Conservation (phyloP, 352 stramenopile species). For the Globisporangium heterothallicum region DNA sequence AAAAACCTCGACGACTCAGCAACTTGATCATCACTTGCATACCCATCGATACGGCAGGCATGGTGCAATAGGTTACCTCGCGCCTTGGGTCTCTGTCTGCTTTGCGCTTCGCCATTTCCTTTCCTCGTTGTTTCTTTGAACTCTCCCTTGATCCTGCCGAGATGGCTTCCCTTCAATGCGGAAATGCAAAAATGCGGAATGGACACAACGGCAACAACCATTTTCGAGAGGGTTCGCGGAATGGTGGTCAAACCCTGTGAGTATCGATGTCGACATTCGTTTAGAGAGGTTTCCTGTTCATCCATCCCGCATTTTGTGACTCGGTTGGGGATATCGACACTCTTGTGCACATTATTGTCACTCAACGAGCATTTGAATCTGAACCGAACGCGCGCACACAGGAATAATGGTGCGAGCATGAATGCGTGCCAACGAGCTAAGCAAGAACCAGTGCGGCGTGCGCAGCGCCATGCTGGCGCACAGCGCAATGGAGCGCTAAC, state of each 20-base stretch:
- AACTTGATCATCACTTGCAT: slow-evolving; percentile 3
- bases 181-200: slow-evolving; percentile 12
- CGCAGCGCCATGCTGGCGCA: neutral
- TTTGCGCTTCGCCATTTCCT: slow-evolving; percentile 16
- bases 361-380: slow-evolving; percentile 4
- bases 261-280: slow-evolving; percentile 7
- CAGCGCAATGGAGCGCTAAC: neutral
- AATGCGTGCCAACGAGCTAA: no score
- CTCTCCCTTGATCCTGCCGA: no score
- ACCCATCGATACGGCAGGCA: neutral
- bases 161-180: no score
- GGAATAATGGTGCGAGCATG: slow-evolving; percentile 1
- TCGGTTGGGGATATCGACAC: no score
- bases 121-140: slow-evolving; percentile 4
- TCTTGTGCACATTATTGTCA: neutral
- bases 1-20: neutral
- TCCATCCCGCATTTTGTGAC: slow-evolving; percentile 4
- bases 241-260: slow-evolving; percentile 4
- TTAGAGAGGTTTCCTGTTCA: slow-evolving; percentile 13
- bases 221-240: slow-evolving; percentile 2
- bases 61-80: neutral
- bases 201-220: slow-evolving; percentile 10
- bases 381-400: neutral
- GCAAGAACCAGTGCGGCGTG: no score
- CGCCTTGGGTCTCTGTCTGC: neutral